A percentile compares a stretch with the other conserved stretches of the same genome.
Evolutionary conservation across 2,329 filamentous ascomycete genomes (phyloP).

Genomic region (Thermomyces lanuginosus): DNA sequence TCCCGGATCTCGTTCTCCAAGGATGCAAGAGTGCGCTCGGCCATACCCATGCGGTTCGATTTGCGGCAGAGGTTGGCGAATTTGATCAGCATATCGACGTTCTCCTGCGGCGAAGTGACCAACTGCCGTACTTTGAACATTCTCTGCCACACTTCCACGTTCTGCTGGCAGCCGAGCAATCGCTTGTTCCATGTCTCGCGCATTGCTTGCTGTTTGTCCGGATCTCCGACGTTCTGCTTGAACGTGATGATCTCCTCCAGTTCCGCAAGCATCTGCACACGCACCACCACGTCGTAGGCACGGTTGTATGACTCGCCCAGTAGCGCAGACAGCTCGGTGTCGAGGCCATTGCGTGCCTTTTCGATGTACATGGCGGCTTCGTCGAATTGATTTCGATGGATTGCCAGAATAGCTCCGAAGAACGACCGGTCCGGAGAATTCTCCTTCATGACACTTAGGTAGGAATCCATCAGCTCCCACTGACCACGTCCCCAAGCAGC

Average conservation of each 20-base stretch:
- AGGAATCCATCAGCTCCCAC: slow-evolving; percentile 97
- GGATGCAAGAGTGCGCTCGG: slow-evolving; percentile 84
- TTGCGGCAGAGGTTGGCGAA: slow-evolving; percentile 97
- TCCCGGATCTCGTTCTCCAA: slow-evolving; percentile 55
- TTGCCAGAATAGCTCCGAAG: slow-evolving; percentile 86
- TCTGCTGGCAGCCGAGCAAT: slow-evolving; percentile 85
- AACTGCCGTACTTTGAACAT: slow-evolving; percentile 91
- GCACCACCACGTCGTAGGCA: slow-evolving; percentile 93
- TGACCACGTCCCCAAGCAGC: slow-evolving; percentile 93
- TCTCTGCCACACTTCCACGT: slow-evolving; percentile 95
- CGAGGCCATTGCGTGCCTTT: slow-evolving; percentile 79
- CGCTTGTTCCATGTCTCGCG: slow-evolving; percentile 90
- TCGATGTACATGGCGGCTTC: slow-evolving; percentile 81
- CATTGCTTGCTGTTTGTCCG: slow-evolving; percentile 78
- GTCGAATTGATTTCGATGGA: slow-evolving; percentile 90
- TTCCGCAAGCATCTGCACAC: slow-evolving; percentile 97
- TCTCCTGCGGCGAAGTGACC: slow-evolving; percentile 80
- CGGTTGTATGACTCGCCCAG: slow-evolving; percentile 98
- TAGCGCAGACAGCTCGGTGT: slow-evolving; percentile 86
- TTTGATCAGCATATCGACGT: slow-evolving; percentile 99
- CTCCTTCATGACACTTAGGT: slow-evolving; percentile 86
- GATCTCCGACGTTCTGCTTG: slow-evolving; percentile 69
- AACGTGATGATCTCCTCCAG: slow-evolving; percentile 96
- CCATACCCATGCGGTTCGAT: slow-evolving; percentile 81
- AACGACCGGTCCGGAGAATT: slow-evolving; percentile 89